Percentiles rank a stretch among this genome's conserved stretches.
These are phyloP conservation scores for Claviceps purpurea DNA, from an alignment of 2,329 filamentous ascomycete species.

Conservation along the genomic window DNA sequence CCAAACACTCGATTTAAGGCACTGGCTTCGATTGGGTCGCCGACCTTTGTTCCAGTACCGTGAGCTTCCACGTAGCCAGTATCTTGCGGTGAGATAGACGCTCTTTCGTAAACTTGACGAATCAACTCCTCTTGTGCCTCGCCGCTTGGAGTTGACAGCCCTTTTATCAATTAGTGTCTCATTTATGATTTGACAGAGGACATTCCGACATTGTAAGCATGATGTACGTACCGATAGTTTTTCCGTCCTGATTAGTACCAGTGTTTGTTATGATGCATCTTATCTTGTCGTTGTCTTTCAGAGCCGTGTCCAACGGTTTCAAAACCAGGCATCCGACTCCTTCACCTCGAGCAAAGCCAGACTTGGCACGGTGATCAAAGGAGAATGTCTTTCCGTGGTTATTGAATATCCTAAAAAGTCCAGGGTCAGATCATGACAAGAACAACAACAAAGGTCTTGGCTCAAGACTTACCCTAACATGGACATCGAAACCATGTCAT, in stretches of 20 bases:
- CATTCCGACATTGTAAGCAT: too few relatives aligned
- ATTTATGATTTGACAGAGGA: too few relatives aligned
- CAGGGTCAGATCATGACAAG: background rate
- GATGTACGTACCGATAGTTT: constrained; percentile 14
- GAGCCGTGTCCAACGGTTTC: constrained; percentile 42
- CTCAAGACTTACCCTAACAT: constrained; percentile 13
- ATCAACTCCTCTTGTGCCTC: constrained; percentile 32
- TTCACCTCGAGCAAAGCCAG: constrained; percentile 48
- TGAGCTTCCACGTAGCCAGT: constrained; percentile 33
- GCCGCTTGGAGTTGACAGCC: constrained; percentile 42
- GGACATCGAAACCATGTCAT: constrained; percentile 21
- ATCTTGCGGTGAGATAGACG: constrained; percentile 16
- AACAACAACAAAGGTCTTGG: background rate
- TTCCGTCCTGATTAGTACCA: constrained; percentile 43
- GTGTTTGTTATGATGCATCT: constrained; percentile 36
- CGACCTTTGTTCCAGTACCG: constrained; percentile 41
- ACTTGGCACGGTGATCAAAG: constrained; percentile 15
- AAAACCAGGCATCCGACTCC: constrained; percentile 41
- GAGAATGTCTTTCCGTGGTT: constrained; percentile 37
- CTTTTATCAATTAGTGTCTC: constrained; percentile 13
- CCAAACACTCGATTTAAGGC: constrained; percentile 33
- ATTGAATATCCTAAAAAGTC: constrained; percentile 22
- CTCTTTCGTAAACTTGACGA: constrained; percentile 20
- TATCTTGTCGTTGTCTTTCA: constrained; percentile 40
- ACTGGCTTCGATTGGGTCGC: constrained; percentile 41